Conservation (phyloP, 768 basidiomycete species). For the Suillus placidus region DNA sequence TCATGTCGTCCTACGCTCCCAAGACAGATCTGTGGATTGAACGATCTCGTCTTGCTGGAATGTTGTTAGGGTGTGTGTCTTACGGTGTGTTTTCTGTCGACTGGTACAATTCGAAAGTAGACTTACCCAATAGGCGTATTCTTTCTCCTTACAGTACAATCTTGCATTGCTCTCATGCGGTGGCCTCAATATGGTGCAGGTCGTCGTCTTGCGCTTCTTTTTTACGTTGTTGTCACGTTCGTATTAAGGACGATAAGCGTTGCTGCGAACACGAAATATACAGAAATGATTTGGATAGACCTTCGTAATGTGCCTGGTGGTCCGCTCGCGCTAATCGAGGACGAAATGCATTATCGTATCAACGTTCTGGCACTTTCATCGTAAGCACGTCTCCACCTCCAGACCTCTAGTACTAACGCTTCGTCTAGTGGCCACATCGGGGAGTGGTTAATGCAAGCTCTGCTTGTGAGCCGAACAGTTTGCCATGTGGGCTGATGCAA, state of each 20-base stretch:
- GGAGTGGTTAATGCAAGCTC: not conserved
- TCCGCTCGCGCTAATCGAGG: not conserved
- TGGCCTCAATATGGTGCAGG: not conserved
- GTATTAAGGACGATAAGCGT: slow-evolving; percentile 18
- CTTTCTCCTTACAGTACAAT: slow-evolving; percentile 4
- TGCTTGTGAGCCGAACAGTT: not conserved
- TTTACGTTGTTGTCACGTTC: slow-evolving; percentile 11
- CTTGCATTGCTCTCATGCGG: not conserved
- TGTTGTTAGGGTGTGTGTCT: slow-evolving; percentile 7
- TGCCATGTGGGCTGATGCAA: not conserved
- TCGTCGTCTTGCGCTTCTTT: not conserved
- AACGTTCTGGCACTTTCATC: not conserved
- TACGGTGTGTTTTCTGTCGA: slow-evolving; percentile 11
- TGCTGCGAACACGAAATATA: slow-evolving; percentile 16
- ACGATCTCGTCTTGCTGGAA: slow-evolving; percentile 11
- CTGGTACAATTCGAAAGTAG: not conserved
- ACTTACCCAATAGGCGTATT: slow-evolving; percentile 8
- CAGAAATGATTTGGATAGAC: not conserved
- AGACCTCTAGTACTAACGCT: not conserved
- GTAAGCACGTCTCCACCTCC: not conserved
- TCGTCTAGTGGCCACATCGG: not conserved
- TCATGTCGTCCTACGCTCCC: not conserved
- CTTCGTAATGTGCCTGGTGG: not conserved
- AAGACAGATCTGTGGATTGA: slow-evolving; percentile 9
- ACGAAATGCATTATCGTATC: not conserved